Base-by-base conservation (phyloP, 1,284 basidiomycete genomes). In the Wallemia mellicola region DNA sequence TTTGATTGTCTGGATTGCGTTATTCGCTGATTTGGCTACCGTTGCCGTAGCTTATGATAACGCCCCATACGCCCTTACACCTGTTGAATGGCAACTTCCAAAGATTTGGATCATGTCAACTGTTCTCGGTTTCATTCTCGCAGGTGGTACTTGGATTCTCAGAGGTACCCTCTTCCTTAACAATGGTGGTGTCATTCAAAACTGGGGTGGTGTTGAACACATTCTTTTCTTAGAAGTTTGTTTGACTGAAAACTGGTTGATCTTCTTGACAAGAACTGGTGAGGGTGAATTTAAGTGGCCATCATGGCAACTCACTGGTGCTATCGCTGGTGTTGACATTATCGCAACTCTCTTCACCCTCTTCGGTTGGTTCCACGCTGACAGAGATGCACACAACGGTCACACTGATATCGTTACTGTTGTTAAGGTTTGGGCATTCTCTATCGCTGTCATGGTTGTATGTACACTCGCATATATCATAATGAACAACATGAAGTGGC, bases 61-160 rank as follows among this genome's bases (percentile, higher is more conserved):
- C 63, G 75, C 76, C 11, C 75, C 75, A 14, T 72, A 70, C 64
- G 72, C 74, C 22, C 67, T 68, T 59, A 64, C 68, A 59, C 76
- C 76, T 14, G 76, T 77, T 62, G 75, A 77, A 65, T 77, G 76
- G 76, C 75, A 77, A 66, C 65, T 77, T 58, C 74, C 76, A 38
- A 76, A 75, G 69, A 74, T 77, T 58, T 76, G 75, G 75, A 70
- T 76, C 65, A 73, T 77, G 65, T 74, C 73, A 28, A 71, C 73
- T 57, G 67, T 74, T 61, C 64, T 73, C 61, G 71, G 71, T 58
- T 38, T 73, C 9, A 62, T 74, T 2, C 71, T 75, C 28, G 73
- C 73, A 32, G 73, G 67, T 58, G 75, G 71, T 58, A 77, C 76
- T 11, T 77, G 76, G 76, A 71, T 76, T 64, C 62, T 74, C 59